Base-by-base conservation (phyloP, 352 stramenopile species). In the Pythium graminicola region DNA sequence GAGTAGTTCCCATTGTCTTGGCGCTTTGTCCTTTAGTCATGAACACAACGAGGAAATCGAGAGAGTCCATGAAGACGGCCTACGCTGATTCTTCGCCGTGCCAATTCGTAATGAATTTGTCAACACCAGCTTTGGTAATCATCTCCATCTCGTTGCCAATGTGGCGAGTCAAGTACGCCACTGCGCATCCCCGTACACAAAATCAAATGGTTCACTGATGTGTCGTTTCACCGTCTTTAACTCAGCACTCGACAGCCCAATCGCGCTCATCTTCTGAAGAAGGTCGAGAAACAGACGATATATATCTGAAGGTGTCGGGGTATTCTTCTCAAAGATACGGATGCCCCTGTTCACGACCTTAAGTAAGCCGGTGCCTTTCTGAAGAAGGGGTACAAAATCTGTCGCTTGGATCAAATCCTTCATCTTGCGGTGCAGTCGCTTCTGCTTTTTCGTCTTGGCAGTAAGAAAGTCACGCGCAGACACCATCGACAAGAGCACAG, bases 111-210 rank as follows among this genome's bases (percentile, higher is more conserved):
- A 58, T 19, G 8, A 51, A 50, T 1, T 44, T 10, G 8, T 59
- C 41, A 2, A 52, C 51, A 10, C 22, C 16, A 1, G n/a, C 1
- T 19, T 32, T 7, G 6, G 42, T 59, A 2, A 23, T 31, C 0
- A 8, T 17, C 11, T 59, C 51, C 42, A 59, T 59, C 0, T 3
- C 20, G 8, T 31, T 6, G 2, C 51, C 41, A 31, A 16, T 2
- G 22, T 47, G 51, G 20, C 46, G 41, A 3, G 52, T 26, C 3
- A 59, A 14, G 27, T 29, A 56, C 3, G 36, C 49, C 2, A 57
- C n/a, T 57, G 50, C 27, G 29, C 50, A 23, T 57, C 50, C 2
- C 42, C 39, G 16, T 50, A 59, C 1, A 52, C 14, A n/a, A 59
- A 59, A 19, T 52, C 42, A 26, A 59, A 59, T 7, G 10, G 10